These are phyloP conservation scores for Fusarium devonianum DNA, from an alignment of 2,329 filamentous ascomycete genomes.

Conservation along the genomic window DNA sequence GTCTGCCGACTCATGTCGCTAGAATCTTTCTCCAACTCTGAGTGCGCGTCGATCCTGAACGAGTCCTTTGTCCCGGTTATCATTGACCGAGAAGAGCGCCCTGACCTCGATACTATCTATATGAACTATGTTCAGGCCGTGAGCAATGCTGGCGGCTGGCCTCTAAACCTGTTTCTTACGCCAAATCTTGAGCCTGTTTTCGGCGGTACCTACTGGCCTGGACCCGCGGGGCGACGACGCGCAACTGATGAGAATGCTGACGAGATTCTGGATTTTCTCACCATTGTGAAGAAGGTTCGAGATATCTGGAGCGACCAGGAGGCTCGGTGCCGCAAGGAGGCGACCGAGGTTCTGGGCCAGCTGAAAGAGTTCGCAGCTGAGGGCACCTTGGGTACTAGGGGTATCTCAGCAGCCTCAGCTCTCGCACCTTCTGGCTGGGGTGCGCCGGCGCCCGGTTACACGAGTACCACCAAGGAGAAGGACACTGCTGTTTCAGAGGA, in stretches of 20 bases:
- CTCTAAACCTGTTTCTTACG: constrained; percentile 94
- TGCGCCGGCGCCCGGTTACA: constrained; percentile 41
- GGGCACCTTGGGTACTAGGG: constrained; percentile 69
- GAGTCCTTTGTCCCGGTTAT: constrained; percentile 88
- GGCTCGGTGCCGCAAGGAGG: constrained; percentile 80
- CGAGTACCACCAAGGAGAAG: constrained; percentile 31
- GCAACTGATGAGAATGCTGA: constrained; percentile 52
- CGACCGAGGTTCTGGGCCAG: constrained; percentile 81
- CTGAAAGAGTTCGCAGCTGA: constrained; percentile 88
- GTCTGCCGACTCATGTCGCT: constrained; percentile 90
- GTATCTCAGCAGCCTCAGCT: constrained; percentile 42
- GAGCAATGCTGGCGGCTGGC: constrained; percentile 90
- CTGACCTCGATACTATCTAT: constrained; percentile 93
- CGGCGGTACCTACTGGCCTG: constrained; percentile 95
- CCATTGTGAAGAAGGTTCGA: constrained; percentile 80
- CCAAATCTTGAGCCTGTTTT: constrained; percentile 93
- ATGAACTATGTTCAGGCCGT: constrained; percentile 99
- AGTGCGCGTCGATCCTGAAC: constrained; percentile 85
- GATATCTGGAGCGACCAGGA: constrained; percentile 84
- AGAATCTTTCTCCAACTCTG: constrained; percentile 86
- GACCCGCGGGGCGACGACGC: constrained; percentile 66
- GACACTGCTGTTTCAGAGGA: constrained; percentile 63
- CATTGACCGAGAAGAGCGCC: constrained; percentile 91
- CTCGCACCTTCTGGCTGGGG: constrained; percentile 44
- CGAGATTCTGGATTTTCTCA: constrained; percentile 79